Conservation (phyloP, 2,329 filamentous ascomycete genomes). For the Colletotrichum limetticola region DNA sequence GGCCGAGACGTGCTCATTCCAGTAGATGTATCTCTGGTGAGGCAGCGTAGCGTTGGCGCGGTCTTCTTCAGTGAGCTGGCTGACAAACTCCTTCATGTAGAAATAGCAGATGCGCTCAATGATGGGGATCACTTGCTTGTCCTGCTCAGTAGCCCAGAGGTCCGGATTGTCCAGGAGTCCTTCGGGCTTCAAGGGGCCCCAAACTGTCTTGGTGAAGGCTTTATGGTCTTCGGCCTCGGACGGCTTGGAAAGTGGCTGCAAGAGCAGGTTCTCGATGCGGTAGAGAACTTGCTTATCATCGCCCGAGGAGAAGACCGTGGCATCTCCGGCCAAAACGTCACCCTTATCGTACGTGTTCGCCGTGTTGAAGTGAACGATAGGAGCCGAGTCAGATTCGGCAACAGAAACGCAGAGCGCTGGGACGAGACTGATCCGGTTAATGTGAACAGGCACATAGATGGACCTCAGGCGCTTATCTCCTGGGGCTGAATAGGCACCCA, state of each 20-base stretch:
- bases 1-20: conserved; percentile 7
- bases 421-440: conserved; percentile 33
- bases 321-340: neutral
- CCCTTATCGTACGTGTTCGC: conserved; percentile 1
- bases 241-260: conserved; percentile 5
- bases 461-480: conserved; percentile 44
- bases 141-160: conserved; percentile 15
- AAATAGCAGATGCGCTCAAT: conserved; percentile 20
- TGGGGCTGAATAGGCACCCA: conserved; percentile 46
- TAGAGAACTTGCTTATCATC: neutral
- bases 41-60: neutral
- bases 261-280: conserved; percentile 7
- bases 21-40: conserved; percentile 10
- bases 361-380: neutral
- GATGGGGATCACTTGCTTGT: conserved; percentile 8
- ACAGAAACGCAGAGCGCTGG: neutral
- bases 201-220: conserved; percentile 11
- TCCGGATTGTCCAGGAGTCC: conserved; percentile 5
- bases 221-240: conserved; percentile 6
- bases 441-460: conserved; percentile 42
- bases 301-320: neutral
- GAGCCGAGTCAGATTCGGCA: neutral
- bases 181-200: conserved; percentile 2
- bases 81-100: conserved; percentile 3
- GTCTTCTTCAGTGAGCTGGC: neutral